Conservation (phyloP, 805 yeast genomes). For the Zygotorulaspora sp. region DNA sequence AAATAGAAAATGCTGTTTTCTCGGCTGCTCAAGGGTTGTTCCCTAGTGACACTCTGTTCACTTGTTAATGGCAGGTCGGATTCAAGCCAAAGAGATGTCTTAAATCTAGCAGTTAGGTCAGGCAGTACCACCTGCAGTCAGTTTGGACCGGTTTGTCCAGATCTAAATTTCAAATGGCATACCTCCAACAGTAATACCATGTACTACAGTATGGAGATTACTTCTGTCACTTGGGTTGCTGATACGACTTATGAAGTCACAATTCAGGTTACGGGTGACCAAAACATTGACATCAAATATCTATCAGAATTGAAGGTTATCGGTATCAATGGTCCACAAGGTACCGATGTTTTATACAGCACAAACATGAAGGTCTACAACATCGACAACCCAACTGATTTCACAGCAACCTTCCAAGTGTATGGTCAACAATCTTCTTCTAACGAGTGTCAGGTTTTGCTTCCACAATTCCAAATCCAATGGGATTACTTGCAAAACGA, state of each 20-base stretch:
- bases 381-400: conserved; percentile 27
- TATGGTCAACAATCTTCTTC: conserved; percentile 6
- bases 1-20: no score
- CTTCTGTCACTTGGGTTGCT: conserved; percentile 13
- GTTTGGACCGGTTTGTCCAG: conserved; percentile 11
- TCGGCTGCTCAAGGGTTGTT: no score
- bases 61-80: no score
- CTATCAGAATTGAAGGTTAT: conserved; percentile 28
- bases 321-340: no score
- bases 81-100: no score
- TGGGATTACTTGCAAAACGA: no score
- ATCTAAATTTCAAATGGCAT: conserved; percentile 17
- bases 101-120: no score
- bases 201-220: conserved; percentile 15
- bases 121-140: no score
- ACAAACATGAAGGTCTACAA: conserved; percentile 19
- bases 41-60: no score
- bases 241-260: conserved; percentile 17
- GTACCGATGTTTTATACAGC: conserved; percentile 24
- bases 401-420: conserved; percentile 28
- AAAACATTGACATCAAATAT: conserved; percentile 13
- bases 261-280: conserved; percentile 16
- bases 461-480: conserved; percentile 30
- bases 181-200: conserved; percentile 9
- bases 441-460: conserved; percentile 16